Conservation (phyloP, 2,329 filamentous ascomycete species). For the Aureobasidium sp. region DNA sequence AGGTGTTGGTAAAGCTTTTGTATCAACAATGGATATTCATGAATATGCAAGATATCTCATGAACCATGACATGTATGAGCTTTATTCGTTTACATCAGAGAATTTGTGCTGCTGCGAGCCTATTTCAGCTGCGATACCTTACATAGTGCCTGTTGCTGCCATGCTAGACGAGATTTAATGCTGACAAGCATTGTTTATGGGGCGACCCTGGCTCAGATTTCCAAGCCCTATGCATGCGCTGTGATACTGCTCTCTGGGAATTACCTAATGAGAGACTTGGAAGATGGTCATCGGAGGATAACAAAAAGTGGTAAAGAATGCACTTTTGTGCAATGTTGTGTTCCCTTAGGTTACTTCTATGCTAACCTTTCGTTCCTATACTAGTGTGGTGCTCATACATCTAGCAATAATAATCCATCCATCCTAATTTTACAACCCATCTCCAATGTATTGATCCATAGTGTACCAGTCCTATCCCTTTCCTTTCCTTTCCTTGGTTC, state of each 20-base stretch:
- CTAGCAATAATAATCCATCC: background rate
- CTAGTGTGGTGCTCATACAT: background rate
- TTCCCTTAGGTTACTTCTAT: background rate
- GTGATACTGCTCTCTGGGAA: background rate
- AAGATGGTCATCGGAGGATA: no score
- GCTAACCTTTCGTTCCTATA: background rate
- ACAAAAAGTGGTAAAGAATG: background rate
- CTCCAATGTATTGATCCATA: background rate
- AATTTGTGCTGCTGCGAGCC: no score
- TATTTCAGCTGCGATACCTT: no score
- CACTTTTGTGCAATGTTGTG: background rate
- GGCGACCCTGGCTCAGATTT: background rate
- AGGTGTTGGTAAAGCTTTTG: no score
- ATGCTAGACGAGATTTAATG: background rate
- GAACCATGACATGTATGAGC: no score
- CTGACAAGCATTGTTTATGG: background rate
- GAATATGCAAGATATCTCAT: no score
- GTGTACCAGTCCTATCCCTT: background rate
- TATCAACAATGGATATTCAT: no score
- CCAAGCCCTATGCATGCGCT: background rate
- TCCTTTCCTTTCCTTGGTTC: background rate
- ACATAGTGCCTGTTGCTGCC: background rate
- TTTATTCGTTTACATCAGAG: no score
- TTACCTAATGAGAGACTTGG: background rate
- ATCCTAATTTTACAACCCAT: background rate